Conservation (phyloP, 805 yeast species). For the Schwanniomyces polymorphus region DNA sequence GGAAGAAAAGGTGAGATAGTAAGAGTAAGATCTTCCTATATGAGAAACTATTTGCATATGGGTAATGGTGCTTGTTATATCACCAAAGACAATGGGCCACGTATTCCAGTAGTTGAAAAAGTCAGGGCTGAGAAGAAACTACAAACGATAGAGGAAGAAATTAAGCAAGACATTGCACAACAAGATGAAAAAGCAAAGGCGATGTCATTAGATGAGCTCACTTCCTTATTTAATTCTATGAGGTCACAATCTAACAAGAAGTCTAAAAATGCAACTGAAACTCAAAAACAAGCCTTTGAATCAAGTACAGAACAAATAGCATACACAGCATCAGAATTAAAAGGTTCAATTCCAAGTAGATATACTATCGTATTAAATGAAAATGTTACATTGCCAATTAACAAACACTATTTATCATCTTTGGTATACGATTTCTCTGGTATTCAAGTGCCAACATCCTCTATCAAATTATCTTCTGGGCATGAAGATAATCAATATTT, state of each 20-base stretch:
- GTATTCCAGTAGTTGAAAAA: constrained; percentile 40
- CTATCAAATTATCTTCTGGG: constrained; percentile 11
- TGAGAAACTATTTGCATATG: constrained; percentile 77
- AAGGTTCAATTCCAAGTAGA: constrained; percentile 25
- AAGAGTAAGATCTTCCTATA: constrained; percentile 72
- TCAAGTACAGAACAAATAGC: constrained; percentile 14
- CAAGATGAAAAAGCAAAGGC: constrained; percentile 17
- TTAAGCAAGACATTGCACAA: constrained; percentile 5
- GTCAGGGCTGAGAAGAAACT: constrained; percentile 8
- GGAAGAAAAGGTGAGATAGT: constrained; percentile 75
- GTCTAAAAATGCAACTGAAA: background rate
- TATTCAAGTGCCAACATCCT: constrained; percentile 23
- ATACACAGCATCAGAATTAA: constrained; percentile 32
- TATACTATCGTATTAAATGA: constrained; percentile 17
- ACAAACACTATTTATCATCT: constrained; percentile 21
- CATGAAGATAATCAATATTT: constrained; percentile 4
- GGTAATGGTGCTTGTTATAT: constrained; percentile 75
- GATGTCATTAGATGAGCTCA: constrained; percentile 39
- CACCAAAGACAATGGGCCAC: constrained; percentile 30
- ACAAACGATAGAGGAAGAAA: constrained; percentile 7
- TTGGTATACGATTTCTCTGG: constrained; percentile 31
- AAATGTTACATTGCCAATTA: constrained; percentile 22
- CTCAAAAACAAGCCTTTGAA: constrained; percentile 9
- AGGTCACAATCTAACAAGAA: constrained; percentile 8
- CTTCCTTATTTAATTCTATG: constrained; percentile 33